Evolutionary conservation across 148 eudicot genomes (phyloP), one percentile per base, ranked within the genome.

Genomic region (Arctostaphylos glauca): DNA sequence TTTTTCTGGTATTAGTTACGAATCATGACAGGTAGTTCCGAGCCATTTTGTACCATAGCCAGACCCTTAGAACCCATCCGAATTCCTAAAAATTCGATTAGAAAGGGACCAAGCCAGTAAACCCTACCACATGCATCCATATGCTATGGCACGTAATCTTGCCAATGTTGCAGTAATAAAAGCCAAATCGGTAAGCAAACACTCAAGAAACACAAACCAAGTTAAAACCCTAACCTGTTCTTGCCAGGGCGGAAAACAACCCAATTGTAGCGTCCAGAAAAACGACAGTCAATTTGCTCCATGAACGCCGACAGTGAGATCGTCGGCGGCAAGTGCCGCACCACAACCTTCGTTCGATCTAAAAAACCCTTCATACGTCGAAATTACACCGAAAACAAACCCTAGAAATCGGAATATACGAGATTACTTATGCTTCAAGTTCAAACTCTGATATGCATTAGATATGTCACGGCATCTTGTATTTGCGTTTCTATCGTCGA

Each of bases 261-360:
- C 89, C 88, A 88, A 62, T 80, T 77, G 83, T 87, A 88, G 58
- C 87, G 92, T 3, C 88, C 88, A 2, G 82, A 55, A 56, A 90
- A 90, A 48, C 88, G 89, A 23, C 77, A 85, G 82, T 88, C 91
- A n/a, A 88, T 70, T 43, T 88, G 89, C 83, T 88, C 89, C 60
- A 68, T 54, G 21, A 90, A 74, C 84, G 66, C 75, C 60, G 89
- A 46, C 86, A 84, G 85, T n/a, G 92, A 78, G 78, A 88, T 85
- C 60, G 89, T 60, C 82, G 89, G 88, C 82, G 89, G 91, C 86
- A 90, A 81, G 84, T 87, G 92, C 87, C 91, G 89, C 21, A 88
- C 86, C 85, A 90, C 92, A 18, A 90, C 88, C 81, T 90, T 90
- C 62, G 89, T 87, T 43, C 91, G 91, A 84, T 90, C 89, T 74